These are phyloP conservation scores for Torrubiellomyces zombiae DNA, from an alignment of 2,329 filamentous ascomycete genomes.

Conservation along the genomic window DNA sequence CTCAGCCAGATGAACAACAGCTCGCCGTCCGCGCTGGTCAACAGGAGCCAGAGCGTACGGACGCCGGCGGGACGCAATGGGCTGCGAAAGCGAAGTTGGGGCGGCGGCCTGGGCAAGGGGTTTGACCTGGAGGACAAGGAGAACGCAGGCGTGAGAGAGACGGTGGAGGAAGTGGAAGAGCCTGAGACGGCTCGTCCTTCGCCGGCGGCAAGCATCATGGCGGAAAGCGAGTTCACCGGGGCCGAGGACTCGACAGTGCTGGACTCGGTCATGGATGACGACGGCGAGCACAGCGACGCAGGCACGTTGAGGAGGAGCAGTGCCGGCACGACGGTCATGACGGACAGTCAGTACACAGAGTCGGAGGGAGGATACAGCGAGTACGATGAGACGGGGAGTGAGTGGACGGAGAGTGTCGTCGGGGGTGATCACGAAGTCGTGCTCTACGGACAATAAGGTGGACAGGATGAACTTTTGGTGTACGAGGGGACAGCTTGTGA, in stretches of 20 bases:
- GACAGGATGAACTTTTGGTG: no score
- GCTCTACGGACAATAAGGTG: conserved; percentile 14
- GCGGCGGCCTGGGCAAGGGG: conserved; percentile 29
- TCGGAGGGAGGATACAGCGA: conserved; percentile 21
- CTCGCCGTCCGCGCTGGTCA: conserved; percentile 44
- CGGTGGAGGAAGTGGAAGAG: conserved; percentile 37
- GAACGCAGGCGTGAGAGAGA: conserved; percentile 45
- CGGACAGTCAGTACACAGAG: conserved; percentile 19
- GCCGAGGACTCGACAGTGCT: conserved; percentile 5
- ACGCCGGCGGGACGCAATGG: conserved; percentile 30
- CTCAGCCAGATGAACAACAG: conserved; percentile 81
- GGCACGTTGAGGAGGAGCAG: conserved; percentile 32
- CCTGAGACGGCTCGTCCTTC: conserved; percentile 9
- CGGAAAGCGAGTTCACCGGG: conserved; percentile 3
- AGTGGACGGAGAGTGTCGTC: conserved; percentile 30
- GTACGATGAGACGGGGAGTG: conserved; percentile 25
- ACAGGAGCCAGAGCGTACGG: conserved; percentile 64
- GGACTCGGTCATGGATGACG: conserved; percentile 7
- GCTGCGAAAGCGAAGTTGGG: conserved; percentile 55
- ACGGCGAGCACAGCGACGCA: conserved; percentile 26
- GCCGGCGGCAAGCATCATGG: conserved; percentile 2
- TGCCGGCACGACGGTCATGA: conserved; percentile 30
- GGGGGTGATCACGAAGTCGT: conserved; percentile 17
- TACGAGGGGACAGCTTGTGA: no score
- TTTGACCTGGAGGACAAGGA: conserved; percentile 44